A percentile compares a stretch with the other conserved stretches of the same genome.
Conservation (phyloP, 202 grass and related monocot genomes). For the Brachypodium distachyon region DNA sequence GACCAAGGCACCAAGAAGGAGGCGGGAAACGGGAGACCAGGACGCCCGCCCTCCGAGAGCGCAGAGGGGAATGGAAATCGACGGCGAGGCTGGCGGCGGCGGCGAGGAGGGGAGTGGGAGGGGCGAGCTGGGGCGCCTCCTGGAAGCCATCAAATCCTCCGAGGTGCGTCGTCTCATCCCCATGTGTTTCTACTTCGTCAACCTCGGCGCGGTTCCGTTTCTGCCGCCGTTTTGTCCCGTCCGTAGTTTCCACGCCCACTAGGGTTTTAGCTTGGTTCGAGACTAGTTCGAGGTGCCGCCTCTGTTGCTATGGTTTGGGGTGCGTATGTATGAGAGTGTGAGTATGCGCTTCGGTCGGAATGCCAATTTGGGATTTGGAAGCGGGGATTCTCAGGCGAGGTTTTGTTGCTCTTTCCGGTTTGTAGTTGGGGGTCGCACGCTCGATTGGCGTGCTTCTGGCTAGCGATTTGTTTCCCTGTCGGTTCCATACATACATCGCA, state of each 20-base stretch:
- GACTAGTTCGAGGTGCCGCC: background rate
- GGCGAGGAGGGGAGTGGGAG: constrained; percentile 1
- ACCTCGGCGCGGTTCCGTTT: background rate
- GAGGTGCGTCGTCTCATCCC: constrained; percentile 32
- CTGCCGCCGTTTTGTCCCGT: background rate
- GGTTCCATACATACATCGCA: background rate
- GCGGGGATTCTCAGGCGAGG: background rate
- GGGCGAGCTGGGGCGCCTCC: constrained; percentile 25
- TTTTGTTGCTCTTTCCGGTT: background rate
- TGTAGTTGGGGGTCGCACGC: background rate
- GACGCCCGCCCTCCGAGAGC: background rate
- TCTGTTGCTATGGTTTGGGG: background rate
- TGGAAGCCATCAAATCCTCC: constrained; percentile 53
- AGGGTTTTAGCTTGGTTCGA: constrained; percentile 20
- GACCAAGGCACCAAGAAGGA: background rate
- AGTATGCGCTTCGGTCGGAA: background rate
- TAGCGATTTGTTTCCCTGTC: background rate
- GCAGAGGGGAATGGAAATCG: constrained; percentile 15
- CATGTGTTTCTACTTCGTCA: background rate
- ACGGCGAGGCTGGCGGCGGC: background rate
- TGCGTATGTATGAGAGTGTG: background rate
- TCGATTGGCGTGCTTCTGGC: background rate
- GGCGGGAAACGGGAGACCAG: constrained; percentile 26
- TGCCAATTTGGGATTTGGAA: background rate
- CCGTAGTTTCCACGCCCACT: background rate